Evolutionary conservation across 1,139 yeast species (phyloP).

Genomic region (Yamadazyma spencermartinsiae): DNA sequence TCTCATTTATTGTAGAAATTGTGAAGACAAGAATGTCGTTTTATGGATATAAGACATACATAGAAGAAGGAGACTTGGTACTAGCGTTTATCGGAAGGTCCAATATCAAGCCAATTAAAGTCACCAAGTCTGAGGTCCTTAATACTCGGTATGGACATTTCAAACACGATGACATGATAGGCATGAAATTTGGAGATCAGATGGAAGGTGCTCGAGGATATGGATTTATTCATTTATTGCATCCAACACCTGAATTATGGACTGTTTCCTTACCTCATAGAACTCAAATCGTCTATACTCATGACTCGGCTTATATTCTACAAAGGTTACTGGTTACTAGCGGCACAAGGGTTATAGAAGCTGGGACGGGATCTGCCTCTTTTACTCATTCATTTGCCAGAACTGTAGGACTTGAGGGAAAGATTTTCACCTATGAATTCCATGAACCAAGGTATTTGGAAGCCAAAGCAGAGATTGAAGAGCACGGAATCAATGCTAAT

Average conservation of each 20-base stretch:
- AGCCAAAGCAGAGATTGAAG: conserved; percentile 73
- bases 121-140: conserved; percentile 58
- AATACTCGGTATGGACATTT: conserved; percentile 90
- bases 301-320: conserved; percentile 88
- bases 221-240: conserved; percentile 85
- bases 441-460: conserved; percentile 81
- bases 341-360: conserved; percentile 84
- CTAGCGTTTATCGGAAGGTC: conserved; percentile 83
- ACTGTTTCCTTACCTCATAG: conserved; percentile 91
- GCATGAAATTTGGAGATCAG: conserved; percentile 81
- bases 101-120: conserved; percentile 70
- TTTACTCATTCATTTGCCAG: conserved; percentile 93
- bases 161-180: conserved; percentile 81
- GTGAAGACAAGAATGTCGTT: conserved; percentile 37
- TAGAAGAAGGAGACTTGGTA: conserved; percentile 84
- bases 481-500: conserved; percentile 60
- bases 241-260: conserved; percentile 97
- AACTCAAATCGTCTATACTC: conserved; percentile 96
- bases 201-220: conserved; percentile 74
- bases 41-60: conserved; percentile 48
- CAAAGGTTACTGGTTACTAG: conserved; percentile 75
- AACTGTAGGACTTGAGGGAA: conserved; percentile 63
- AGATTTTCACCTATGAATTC: conserved; percentile 83
- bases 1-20: not conserved
- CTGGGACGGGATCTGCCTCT: conserved; percentile 98